Evolutionary conservation across 1,284 basidiomycete species (phyloP), one percentile per base, ranked within the genome.

Genomic region (Rhizopogon parksii): DNA sequence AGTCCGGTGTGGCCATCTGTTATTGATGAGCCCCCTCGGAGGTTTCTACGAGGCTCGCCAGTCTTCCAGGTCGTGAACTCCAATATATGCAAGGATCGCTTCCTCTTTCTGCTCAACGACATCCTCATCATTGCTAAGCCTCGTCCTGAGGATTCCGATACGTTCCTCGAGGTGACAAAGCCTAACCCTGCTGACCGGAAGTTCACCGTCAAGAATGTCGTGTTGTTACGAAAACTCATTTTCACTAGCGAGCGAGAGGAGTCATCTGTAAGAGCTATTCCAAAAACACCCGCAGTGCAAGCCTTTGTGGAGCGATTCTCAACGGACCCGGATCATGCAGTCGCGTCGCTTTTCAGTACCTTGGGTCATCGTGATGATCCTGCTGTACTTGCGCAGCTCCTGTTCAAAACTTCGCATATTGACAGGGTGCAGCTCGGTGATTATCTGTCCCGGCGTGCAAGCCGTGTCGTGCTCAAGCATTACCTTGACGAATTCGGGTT

Each of bases 91-190:
- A 98, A 99, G 67, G 94, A 98, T 64, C 85, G 95, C 7, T 95
- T 92, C 72, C 77, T 99, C 11, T 95, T 98, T 71, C 76, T 99
- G 19, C 99, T 99, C 77, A 91, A 77, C 64, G 96, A 99, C 66
- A 78, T 98, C 43, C 78, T 99, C 40, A 81, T 99, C 64, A 83
- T 99, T 55, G 81, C 87, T 40, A 87, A 91, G 63, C 82, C 87
- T 11, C 72, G 87, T 56, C 66, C 78, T 50, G 73, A 79, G 47
- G 83, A 85, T 56, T 73, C 80, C 57, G 84, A 85, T 57, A 71
- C 72, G 34, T 71, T 82, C 36, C 67, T 79, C 43, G 80, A 85
- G 53, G 68, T 72, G 38, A 73, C 77, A 53, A 83, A 80, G 55
- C 80, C 84, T 7, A 83, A 75, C 56, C 77, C 83, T 1, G 77